These are phyloP conservation scores for Penicillium sp. DNA, from an alignment of 2,329 filamentous ascomycete species.

Conservation along the genomic window DNA sequence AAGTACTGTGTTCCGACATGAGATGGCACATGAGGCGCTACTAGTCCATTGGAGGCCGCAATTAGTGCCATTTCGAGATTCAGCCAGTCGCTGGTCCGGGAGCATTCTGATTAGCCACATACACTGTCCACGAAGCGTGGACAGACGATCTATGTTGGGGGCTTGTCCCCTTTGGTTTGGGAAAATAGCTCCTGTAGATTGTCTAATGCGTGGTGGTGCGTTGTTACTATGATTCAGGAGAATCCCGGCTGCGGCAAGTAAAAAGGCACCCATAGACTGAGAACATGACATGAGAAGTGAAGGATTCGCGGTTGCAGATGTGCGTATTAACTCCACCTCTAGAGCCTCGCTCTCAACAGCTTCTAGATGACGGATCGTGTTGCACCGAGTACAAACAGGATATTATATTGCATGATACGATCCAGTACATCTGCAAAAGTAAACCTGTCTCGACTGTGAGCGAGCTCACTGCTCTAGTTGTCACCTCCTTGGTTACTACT, in stretches of 20 bases:
- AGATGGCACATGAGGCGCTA: not conserved
- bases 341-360: conserved; percentile 13
- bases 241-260: conserved; percentile 37
- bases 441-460: conserved; percentile 30
- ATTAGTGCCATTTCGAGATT: not conserved
- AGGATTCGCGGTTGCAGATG: conserved; percentile 15
- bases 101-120: no score
- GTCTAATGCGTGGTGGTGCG: conserved; percentile 31
- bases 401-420: conserved; percentile 30
- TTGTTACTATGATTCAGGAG: conserved; percentile 34
- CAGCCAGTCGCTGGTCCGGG: not conserved
- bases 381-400: conserved; percentile 39
- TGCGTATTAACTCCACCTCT: conserved; percentile 17
- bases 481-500: conserved; percentile 27
- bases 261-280: conserved; percentile 37
- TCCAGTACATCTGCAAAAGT: conserved; percentile 25
- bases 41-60: not conserved
- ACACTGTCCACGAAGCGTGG: no score
- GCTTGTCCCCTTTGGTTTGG: no score
- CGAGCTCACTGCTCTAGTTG: conserved; percentile 18
- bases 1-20: not conserved
- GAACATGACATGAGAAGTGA: conserved; percentile 29
- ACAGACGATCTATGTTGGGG: no score
- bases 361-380: conserved; percentile 18
- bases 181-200: conserved; percentile 12